Percentiles rank a stretch among this genome's conserved stretches.
Conservation (phyloP, 306 rosid species). For the Glycine latifolia region DNA sequence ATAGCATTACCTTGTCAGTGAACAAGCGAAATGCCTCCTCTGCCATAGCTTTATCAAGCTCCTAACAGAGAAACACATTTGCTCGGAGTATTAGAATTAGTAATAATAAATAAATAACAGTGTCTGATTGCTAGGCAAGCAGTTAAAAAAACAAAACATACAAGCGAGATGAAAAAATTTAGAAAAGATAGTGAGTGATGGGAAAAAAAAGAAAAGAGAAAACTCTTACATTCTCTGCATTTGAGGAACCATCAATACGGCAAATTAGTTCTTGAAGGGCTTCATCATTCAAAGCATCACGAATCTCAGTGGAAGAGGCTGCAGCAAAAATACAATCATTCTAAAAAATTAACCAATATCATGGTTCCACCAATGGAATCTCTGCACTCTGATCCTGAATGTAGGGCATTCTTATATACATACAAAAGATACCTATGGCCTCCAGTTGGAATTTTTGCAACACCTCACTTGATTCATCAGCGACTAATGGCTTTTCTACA, state of each 20-base stretch:
- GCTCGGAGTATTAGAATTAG: slow-evolving; percentile 8
- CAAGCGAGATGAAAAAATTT: background rate
- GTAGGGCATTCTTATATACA: slow-evolving; percentile 9
- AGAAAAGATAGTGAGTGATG: background rate
- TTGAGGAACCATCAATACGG: slow-evolving; percentile 62
- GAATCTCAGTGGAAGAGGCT: slow-evolving; percentile 84
- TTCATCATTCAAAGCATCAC: slow-evolving; percentile 65
- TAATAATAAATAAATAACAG: background rate
- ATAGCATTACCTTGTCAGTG: slow-evolving; percentile 70
- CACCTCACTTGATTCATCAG: slow-evolving; percentile 54
- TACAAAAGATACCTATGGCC: slow-evolving; percentile 66
- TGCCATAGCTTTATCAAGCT: slow-evolving; percentile 81
- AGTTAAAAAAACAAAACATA: background rate
- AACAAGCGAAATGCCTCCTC: slow-evolving; percentile 65
- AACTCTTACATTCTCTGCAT: slow-evolving; percentile 67
- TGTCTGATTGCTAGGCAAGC: background rate
- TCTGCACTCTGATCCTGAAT: background rate
- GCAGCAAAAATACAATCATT: slow-evolving; percentile 46
- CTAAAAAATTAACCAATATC: background rate
- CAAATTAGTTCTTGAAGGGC: slow-evolving; percentile 67
- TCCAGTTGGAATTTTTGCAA: slow-evolving; percentile 69
- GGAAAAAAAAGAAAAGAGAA: background rate
- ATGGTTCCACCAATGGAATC: slow-evolving; percentile 21
- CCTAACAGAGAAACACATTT: slow-evolving; percentile 54
- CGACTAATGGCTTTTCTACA: slow-evolving; percentile 57